Evolutionary conservation across 2,329 filamentous ascomycete species (phyloP).

Genomic region (Anisogramma anomala): DNA sequence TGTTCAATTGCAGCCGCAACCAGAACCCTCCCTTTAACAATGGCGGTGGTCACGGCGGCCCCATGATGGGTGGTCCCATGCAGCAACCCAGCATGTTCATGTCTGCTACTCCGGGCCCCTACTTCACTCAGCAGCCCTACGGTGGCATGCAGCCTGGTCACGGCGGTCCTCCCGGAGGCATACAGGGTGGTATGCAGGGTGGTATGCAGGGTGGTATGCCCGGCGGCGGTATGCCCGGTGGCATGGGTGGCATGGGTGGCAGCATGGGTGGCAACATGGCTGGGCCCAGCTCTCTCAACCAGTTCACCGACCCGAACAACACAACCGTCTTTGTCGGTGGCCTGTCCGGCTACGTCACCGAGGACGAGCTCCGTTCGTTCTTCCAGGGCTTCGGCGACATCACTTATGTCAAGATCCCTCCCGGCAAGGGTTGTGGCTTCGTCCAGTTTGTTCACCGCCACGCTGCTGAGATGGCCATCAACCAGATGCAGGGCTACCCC

Average conservation of each 20-base stretch:
- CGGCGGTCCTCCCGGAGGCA: constrained; percentile 23
- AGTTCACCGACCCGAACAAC: constrained; percentile 99
- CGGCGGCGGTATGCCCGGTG: constrained; percentile 18
- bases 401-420: constrained; percentile 99
- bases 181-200: constrained; percentile 14
- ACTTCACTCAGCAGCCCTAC: constrained; percentile 5
- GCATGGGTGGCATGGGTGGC: constrained; percentile 22
- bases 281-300: constrained; percentile 58
- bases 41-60: constrained; percentile 24
- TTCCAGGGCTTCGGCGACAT: constrained; percentile 99
- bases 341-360: constrained; percentile 93
- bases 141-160: constrained; percentile 26
- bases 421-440: constrained; percentile 97
- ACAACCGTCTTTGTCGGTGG: constrained; percentile 98
- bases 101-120: constrained; percentile 16
- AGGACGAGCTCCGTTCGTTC: constrained; percentile 98
- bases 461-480: constrained; percentile 99
- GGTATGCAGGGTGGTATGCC: neutral
- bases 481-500: constrained; percentile 99
- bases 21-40: constrained; percentile 24
- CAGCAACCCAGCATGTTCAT: constrained; percentile 29
- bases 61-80: constrained; percentile 28
- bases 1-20: constrained; percentile 23
- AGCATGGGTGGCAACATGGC: neutral
- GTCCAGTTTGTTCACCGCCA: constrained; percentile 99